These are phyloP conservation scores for Fusarium phyllophilum DNA, from an alignment of 2,329 filamentous ascomycete genomes.

Conservation along the genomic window DNA sequence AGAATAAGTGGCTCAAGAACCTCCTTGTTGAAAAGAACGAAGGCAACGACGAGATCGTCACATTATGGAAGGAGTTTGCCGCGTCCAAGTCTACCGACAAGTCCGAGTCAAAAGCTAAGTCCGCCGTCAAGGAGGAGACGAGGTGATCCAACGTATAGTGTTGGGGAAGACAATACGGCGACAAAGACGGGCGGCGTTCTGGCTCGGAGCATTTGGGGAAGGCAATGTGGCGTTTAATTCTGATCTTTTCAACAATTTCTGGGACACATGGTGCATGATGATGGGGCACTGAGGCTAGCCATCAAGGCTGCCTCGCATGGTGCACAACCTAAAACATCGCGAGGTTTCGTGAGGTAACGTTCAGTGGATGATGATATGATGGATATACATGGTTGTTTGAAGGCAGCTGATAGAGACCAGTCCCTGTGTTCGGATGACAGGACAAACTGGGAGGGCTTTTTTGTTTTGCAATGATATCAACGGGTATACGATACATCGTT, in stretches of 20 bases:
- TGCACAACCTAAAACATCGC: slow-evolving; percentile 28
- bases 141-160: slow-evolving; percentile 25
- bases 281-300: slow-evolving; percentile 25
- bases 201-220: slow-evolving; percentile 33
- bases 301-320: slow-evolving; percentile 31
- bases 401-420: slow-evolving; percentile 33
- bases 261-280: slow-evolving; percentile 28
- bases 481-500: slow-evolving; percentile 41
- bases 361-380: slow-evolving; percentile 23
- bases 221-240: slow-evolving; percentile 39
- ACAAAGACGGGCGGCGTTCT: slow-evolving; percentile 39
- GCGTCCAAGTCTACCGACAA: slow-evolving; percentile 48
- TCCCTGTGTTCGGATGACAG: slow-evolving; percentile 16
- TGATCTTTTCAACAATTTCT: slow-evolving; percentile 36
- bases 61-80: slow-evolving; percentile 63
- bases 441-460: slow-evolving; percentile 21
- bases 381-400: slow-evolving; percentile 28
- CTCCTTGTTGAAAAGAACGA: slow-evolving; percentile 85
- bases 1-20: slow-evolving; percentile 85
- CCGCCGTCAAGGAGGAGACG: slow-evolving; percentile 42
- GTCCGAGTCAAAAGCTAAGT: slow-evolving; percentile 41
- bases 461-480: slow-evolving; percentile 45
- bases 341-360: slow-evolving; percentile 19
- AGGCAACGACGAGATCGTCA: slow-evolving; percentile 62
- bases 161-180: slow-evolving; percentile 25